Base-by-base conservation (phyloP, 2,329 filamentous ascomycete species). In the Diaporthe citriasiana region DNA sequence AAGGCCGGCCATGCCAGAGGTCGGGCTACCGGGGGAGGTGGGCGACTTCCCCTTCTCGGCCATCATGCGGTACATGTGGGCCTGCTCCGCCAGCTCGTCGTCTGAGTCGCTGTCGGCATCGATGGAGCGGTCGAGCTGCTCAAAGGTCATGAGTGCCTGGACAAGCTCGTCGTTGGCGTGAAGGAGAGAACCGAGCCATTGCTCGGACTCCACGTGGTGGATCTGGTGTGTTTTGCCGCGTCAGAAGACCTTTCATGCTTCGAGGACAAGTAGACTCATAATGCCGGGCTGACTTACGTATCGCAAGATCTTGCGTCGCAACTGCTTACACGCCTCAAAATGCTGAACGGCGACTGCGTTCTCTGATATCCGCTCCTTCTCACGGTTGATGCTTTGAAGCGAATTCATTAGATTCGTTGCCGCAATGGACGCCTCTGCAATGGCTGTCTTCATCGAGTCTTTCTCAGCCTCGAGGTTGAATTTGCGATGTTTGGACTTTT, bases 151-250 rank as follows among this genome's bases (percentile, higher is more conserved):
- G 73, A 99, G 88, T 1, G 95, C 95, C 76, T 93, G 93, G 53
- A 98, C 94, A n/a, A 99, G 92, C 83, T 97, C 94, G 79, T 99
- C 97, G 79, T 99, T 98, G 77, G 96, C 95, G 79, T 97, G 94
- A 25, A 99, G 91, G 6, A 99, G 88, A 75, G 94, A 93, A 55
- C 96, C 97, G 12, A 99, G 92, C 88, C 94, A 98, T 79, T 98
- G 92, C 80, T 98, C 96, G 12, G 92, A 93, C 81, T 98, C 94
- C 17, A 98, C 93, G 68, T 95, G 89, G 80, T 98, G 95, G 76
- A 98, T 98, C 90, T 92, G 72, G 2, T 53, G 22, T 69, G 6
- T 8, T 25, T 9, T 53, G 27, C 25, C 10, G 0, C 25, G 63
- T 22, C 27, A 59, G 40, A 53, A 12, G 15, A 53, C 22, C 8